Percentiles rank a stretch among this genome's conserved stretches.
Conservation (phyloP, 164 flowering plant genomes). For the Stephania cephalantha region DNA sequence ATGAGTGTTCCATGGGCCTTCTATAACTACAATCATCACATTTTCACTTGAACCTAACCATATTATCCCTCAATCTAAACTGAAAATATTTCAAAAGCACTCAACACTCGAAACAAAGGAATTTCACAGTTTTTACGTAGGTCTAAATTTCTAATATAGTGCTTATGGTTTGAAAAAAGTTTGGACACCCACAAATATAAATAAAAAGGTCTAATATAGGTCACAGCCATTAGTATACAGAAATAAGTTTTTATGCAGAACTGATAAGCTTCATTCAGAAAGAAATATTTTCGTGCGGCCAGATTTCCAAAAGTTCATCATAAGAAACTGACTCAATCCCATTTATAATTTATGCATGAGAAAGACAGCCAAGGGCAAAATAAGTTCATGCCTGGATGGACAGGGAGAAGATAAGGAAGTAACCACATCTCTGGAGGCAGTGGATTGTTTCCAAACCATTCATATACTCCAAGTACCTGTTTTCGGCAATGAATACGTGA, state of each 20-base stretch:
- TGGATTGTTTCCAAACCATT: constrained; percentile 68
- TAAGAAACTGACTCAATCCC: not conserved
- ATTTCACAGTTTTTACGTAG: not conserved
- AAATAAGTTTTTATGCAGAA: not conserved
- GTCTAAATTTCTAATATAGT: too few relatives aligned
- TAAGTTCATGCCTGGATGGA: constrained; percentile 45
- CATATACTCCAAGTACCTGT: constrained; percentile 60
- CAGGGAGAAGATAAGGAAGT: constrained; percentile 36
- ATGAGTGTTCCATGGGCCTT: too few relatives aligned
- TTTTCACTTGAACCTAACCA: too few relatives aligned
- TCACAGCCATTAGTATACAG: too few relatives aligned
- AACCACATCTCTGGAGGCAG: constrained; percentile 67
- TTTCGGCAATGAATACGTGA: constrained; percentile 3
- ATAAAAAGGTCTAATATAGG: too few relatives aligned
- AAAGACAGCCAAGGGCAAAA: not conserved
- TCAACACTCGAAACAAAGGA: not conserved
- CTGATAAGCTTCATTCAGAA: not conserved
- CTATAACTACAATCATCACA: too few relatives aligned
- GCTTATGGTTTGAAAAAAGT: too few relatives aligned
- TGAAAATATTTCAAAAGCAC: not conserved
- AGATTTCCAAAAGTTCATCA: too few relatives aligned
- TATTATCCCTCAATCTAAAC: too few relatives aligned
- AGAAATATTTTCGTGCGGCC: not conserved
- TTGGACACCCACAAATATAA: too few relatives aligned
- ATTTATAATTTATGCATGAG: not conserved